Evolutionary conservation across 1,139 yeast species (phyloP).

Genomic region (Pichia terricola): DNA sequence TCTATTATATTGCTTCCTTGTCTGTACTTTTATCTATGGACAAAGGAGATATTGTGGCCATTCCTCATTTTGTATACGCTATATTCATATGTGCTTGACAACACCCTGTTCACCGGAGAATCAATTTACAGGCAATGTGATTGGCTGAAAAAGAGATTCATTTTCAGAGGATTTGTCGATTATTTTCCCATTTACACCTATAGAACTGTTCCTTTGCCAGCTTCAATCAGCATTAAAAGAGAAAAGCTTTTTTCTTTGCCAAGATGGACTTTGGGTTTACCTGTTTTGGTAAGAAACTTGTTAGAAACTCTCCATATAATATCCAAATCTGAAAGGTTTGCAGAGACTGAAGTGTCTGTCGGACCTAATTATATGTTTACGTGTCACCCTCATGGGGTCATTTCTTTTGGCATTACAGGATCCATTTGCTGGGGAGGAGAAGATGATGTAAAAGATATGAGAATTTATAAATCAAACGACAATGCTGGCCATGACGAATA

Average conservation of each 20-base stretch:
- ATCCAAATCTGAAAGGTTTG: constrained; percentile 2
- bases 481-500: no score
- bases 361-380: constrained; percentile 86
- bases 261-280: constrained; percentile 5
- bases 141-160: constrained; percentile 44
- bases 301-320: not conserved
- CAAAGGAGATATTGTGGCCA: constrained; percentile 44
- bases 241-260: constrained; percentile 5
- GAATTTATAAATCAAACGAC: not conserved
- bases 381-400: constrained; percentile 94
- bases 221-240: constrained; percentile 43
- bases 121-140: constrained; percentile 49
- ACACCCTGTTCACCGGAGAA: constrained; percentile 67
- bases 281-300: not conserved
- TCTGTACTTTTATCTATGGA: constrained; percentile 41
- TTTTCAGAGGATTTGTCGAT: constrained; percentile 67
- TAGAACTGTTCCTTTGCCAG: constrained; percentile 62
- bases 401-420: constrained; percentile 87
- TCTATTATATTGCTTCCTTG: constrained; percentile 57
- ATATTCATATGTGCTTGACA: constrained; percentile 48
- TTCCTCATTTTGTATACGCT: constrained; percentile 41
- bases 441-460: no score
- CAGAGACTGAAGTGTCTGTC: constrained; percentile 28
- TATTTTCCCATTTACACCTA: constrained; percentile 79
- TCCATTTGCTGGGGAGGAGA: constrained; percentile 9